These are phyloP conservation scores for Fistulinella cinereoalba DNA, from an alignment of 1,284 basidiomycete species.

Conservation along the genomic window DNA sequence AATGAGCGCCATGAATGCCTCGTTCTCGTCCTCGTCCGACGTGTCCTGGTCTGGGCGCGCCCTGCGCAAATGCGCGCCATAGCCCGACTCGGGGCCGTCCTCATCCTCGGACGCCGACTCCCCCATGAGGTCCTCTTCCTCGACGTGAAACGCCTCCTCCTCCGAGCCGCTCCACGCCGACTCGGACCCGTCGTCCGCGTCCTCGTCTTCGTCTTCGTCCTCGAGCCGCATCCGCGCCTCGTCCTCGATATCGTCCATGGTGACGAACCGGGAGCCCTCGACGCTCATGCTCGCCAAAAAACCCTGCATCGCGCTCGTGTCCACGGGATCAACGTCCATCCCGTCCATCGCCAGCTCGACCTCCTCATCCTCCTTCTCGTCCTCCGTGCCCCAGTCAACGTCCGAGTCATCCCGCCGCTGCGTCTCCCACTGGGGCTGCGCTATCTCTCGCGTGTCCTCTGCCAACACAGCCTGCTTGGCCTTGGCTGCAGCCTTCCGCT, in stretches of 20 bases:
- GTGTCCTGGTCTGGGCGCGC: no score
- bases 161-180: conserved; percentile 32
- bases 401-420: conserved; percentile 65
- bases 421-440: conserved; percentile 47
- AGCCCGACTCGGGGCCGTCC: no score
- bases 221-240: conserved; percentile 49
- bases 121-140: conserved; percentile 24
- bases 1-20: conserved; percentile 43
- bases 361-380: conserved; percentile 29
- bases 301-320: conserved; percentile 48
- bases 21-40: conserved; percentile 18
- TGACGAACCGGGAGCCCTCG: conserved; percentile 48
- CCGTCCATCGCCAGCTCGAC: conserved; percentile 25
- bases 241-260: conserved; percentile 68
- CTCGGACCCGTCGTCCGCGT: no score
- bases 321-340: conserved; percentile 63
- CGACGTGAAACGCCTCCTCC: conserved; percentile 16
- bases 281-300: conserved; percentile 54
- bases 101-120: conserved; percentile 23
- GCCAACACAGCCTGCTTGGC: no score
- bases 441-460: conserved; percentile 14
- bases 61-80: no score
- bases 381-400: conserved; percentile 64
- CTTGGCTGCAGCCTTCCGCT: no score
- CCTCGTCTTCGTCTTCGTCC: conserved; percentile 51